phyloP scores from a whole-genome alignment of 805 yeast genomes.

The Saccharomyces mikatae region DNA sequence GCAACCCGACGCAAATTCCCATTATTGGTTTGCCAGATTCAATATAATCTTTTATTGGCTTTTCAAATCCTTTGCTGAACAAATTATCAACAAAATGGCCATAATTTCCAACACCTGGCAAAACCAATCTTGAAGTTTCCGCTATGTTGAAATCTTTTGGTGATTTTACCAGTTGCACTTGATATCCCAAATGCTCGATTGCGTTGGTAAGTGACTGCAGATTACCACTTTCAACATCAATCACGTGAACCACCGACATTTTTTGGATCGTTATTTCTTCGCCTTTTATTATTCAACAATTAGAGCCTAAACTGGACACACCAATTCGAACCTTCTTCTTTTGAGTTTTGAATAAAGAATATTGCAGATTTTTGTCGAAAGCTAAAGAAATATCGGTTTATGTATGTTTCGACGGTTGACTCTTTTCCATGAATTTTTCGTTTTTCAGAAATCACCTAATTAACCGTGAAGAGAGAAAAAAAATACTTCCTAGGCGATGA shows the following conservation, averaged over 20 bases:
- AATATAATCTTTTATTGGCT: conserved; percentile 60
- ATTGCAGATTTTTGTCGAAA: no score
- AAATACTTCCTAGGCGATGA: background rate
- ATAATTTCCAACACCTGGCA: conserved; percentile 97
- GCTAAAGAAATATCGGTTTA: background rate
- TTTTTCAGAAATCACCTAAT: background rate
- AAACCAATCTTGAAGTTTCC: conserved; percentile 50
- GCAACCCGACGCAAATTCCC: conserved; percentile 98
- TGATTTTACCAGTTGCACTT: conserved; percentile 51
- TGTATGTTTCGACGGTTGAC: background rate
- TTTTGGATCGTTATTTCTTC: background rate
- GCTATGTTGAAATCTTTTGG: conserved; percentile 43
- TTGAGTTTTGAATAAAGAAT: background rate
- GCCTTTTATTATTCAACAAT: background rate
- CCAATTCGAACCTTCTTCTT: background rate
- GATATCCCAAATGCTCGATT: conserved; percentile 66
- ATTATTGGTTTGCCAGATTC: conserved; percentile 74
- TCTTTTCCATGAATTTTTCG: background rate
- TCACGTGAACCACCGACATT: conserved; percentile 43
- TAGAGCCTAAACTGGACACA: background rate
- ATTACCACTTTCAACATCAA: conserved; percentile 93
- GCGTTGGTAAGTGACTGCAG: conserved; percentile 85
- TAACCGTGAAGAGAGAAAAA: background rate
- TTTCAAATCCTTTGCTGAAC: conserved; percentile 49
- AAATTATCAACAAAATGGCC: conserved; percentile 85